Evolutionary conservation across 2,329 filamentous ascomycete species (phyloP), one percentile per base, ranked within the genome.

Genomic region (Aspergillus ustus): DNA sequence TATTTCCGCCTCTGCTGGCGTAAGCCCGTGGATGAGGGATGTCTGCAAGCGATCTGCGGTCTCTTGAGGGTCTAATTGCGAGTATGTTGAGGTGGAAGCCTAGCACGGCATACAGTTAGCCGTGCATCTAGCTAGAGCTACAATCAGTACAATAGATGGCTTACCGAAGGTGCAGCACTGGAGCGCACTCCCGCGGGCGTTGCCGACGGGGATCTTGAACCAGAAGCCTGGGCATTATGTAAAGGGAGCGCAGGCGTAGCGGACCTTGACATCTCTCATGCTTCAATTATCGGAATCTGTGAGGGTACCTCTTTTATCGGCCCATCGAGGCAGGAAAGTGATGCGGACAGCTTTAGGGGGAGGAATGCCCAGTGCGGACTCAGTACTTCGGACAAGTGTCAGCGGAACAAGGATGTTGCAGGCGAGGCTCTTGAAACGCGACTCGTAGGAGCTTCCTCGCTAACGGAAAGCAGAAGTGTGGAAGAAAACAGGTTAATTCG

Each of bases 1-100:
- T 59, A 89, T 86, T 63, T 93, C 84, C 40, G 93, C 95, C 77
- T 97, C 92, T 49, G 88, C 85, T 0, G 91, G 89, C 5, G 91
- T 88, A 15, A 99, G 85, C 56, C 95, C 95, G 72, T 91, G 85
- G 15, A 84, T 87, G 28, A 97, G 81, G n/a, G 93, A 97, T 4
- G 94, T 96, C 66, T 89, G 85, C 57, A 98, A 82, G 66, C 87
- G 88, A 57, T 88, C 83, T 49, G 92, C 93, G 11, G 91, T 90
- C 77, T 97, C 91, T 72, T 89, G 84, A 20, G 90, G 85, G n/a
- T 88, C 89, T 73, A 97, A 85, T 72, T 86, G 80, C 51, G 87
- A 86, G 72, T 86, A 88, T 44, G 76, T 78, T 43, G 80, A 79
- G 49, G 80, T 81, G 56, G 78, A 77, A 44, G 75, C 74, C 75